Evolutionary conservation across 1,139 yeast species (phyloP).

Genomic region (Spathaspora sp.): DNA sequence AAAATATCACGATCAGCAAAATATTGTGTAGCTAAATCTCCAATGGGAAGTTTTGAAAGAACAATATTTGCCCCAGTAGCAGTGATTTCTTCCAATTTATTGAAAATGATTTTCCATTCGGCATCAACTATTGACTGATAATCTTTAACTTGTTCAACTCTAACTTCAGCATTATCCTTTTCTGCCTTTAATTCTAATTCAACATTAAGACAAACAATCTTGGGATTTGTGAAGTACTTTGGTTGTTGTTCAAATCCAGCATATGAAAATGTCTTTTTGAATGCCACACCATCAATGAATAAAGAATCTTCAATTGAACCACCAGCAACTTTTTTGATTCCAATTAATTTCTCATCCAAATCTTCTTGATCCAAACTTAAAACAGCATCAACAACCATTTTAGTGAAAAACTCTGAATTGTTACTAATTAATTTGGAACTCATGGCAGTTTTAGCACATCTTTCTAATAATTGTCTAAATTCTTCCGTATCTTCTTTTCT

Average conservation of each 20-base stretch:
- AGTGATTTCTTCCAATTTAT: conserved; percentile 80
- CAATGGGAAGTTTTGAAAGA: conserved; percentile 91
- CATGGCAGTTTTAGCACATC: conserved; percentile 98
- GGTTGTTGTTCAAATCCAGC: conserved; percentile 99
- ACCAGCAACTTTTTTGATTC: conserved; percentile 93
- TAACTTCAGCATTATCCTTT: conserved; percentile 98
- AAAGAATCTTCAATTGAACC: conserved; percentile 94
- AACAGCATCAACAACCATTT: conserved; percentile 96
- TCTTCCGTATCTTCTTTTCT: conserved; percentile 44
- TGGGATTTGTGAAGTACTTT: conserved; percentile 75
- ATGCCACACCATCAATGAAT: conserved; percentile 92
- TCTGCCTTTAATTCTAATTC: conserved; percentile 97
- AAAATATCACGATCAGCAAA: conserved; percentile 95
- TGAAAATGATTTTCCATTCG: conserved; percentile 92
- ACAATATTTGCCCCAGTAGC: conserved; percentile 90
- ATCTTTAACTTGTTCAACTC: conserved; percentile 90
- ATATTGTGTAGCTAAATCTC: conserved; percentile 96
- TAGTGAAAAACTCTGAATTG: conserved; percentile 85
- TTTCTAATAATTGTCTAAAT: conserved; percentile 75
- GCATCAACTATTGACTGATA: conserved; percentile 98
- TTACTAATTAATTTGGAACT: conserved; percentile 88
- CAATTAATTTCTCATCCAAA: conserved; percentile 86
- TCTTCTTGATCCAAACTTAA: conserved; percentile 80
- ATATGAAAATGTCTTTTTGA: conserved; percentile 93
- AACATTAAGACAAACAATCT: conserved; percentile 80